These are phyloP conservation scores for Stylosanthes scabra DNA, from an alignment of 331 rosid genomes.

Conservation along the genomic window DNA sequence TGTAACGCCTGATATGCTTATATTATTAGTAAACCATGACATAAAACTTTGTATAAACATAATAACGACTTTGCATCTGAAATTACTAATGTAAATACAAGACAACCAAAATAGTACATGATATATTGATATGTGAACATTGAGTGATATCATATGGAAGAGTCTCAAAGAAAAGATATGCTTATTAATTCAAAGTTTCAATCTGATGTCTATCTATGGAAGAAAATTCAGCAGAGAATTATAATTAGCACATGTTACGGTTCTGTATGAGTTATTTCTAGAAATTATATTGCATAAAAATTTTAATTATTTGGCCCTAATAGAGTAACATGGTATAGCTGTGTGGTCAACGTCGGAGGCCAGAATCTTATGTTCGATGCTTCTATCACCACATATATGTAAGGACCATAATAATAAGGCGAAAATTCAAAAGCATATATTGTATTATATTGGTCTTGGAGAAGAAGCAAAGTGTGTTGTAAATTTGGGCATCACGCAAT, in stretches of 20 bases:
- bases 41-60: no score
- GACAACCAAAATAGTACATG: no score
- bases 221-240: neutral
- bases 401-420: no score
- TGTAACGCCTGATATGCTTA: no score
- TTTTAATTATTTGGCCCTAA: neutral
- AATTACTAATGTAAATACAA: no score
- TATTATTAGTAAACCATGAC: no score
- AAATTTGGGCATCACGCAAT: slow-evolving; percentile 1
- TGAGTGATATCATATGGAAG: neutral
- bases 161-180: neutral
- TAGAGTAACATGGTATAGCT: neutral
- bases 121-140: no score
- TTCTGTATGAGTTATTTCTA: no score
- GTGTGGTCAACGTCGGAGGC: neutral
- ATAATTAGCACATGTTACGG: no score
- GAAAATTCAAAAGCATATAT: neutral
- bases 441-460: neutral
- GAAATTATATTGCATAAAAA: no score
- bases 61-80: no score
- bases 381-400: no score
- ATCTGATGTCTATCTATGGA: neutral
- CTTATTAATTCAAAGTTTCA: neutral
- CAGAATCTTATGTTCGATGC: neutral
- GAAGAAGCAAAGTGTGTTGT: neutral